Evolutionary conservation across 2,329 filamentous ascomycete genomes (phyloP), one percentile per base, ranked within the genome.

Genomic region (Aspergillus fumigatiaffinis): DNA sequence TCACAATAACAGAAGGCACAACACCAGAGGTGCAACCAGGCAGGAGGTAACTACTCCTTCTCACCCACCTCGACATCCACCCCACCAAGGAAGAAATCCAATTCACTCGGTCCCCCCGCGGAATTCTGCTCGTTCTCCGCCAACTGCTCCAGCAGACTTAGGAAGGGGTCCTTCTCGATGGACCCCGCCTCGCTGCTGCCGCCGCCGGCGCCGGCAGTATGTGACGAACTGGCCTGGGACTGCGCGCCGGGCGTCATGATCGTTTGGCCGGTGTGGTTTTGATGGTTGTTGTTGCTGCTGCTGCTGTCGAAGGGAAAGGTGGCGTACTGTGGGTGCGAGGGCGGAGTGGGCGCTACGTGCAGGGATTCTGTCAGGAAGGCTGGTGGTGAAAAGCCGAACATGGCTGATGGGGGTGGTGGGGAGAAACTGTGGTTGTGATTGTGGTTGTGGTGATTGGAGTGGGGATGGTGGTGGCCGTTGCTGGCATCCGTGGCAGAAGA

Each of bases 101-200:
- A 76, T 68, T 93, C 90, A 62, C 83, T 87, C 12, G 87, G 88
- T 9, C 86, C 84, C 0, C 87, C 89, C 52, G 84, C 70, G 7
- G 66, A 70, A 56, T 44, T 44, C 41, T 89, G 83, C 73, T 93
- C 90, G 66, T 91, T 92, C 73, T 94, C 90, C 0, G 90, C 90
- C 57, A 94, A 79, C 74, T 94, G 90, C 71, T 94, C 90, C 38
- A 94, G 76, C 46, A 94, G 75, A 60, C 84, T 89, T 44, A 94
- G 73, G 68, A 95, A 94, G 0, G 90, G 90, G 68, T 94, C 91
- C 65, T 90, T 92, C 63, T 93, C 90, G 21, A 87, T 82, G 2
- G 77, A 79, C 0, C 73, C 77, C 1, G 80, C 80, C 1, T 76
- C 80, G 0, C 79, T 79, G 57, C 80, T 4, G 29, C 60, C 65